phyloP scores from a whole-genome alignment of 1,284 basidiomycete genomes.

The Malassezia sp. region DNA sequence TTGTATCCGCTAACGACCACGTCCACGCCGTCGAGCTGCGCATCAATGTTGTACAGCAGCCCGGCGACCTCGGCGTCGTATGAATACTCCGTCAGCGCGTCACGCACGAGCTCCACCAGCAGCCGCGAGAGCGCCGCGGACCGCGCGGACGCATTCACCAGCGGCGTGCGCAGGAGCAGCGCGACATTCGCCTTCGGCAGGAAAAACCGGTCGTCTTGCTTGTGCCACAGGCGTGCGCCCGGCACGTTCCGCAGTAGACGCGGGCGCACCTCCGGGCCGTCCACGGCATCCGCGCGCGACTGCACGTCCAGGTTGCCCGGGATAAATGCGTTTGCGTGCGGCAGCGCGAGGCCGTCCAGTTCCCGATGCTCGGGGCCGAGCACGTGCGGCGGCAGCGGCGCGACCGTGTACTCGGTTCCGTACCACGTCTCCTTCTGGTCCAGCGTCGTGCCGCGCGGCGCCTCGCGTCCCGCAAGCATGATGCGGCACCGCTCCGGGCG shows the following conservation, averaged over 20 bases:
- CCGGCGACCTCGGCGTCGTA: conserved; percentile 91
- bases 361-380: conserved; percentile 16
- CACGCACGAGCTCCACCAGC: conserved; percentile 75
- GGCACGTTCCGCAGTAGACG: conserved; percentile 32
- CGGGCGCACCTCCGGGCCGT: conserved; percentile 30
- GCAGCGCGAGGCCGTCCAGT: conserved; percentile 36
- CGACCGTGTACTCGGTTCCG: conserved; percentile 43
- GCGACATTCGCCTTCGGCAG: conserved; percentile 45
- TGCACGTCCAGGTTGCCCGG: conserved; percentile 34
- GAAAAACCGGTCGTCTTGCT: conserved; percentile 45
- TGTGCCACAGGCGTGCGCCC: conserved; percentile 42
- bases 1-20: conserved; percentile 76
- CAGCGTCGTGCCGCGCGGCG: conserved; percentile 31
- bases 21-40: conserved; percentile 60
- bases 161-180: conserved; percentile 39
- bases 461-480: conserved; percentile 61
- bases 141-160: conserved; percentile 43
- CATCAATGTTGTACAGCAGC: conserved; percentile 63
- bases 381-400: conserved; percentile 25
- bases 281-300: conserved; percentile 19
- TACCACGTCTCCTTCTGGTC: conserved; percentile 43
- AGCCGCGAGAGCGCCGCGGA: conserved; percentile 53
- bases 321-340: conserved; percentile 42
- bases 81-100: conserved; percentile 76
- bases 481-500: conserved; percentile 59